These are phyloP conservation scores for Aurantiochytrium sp. DNA, from an alignment of 108 stramenopile species.

Conservation along the genomic window DNA sequence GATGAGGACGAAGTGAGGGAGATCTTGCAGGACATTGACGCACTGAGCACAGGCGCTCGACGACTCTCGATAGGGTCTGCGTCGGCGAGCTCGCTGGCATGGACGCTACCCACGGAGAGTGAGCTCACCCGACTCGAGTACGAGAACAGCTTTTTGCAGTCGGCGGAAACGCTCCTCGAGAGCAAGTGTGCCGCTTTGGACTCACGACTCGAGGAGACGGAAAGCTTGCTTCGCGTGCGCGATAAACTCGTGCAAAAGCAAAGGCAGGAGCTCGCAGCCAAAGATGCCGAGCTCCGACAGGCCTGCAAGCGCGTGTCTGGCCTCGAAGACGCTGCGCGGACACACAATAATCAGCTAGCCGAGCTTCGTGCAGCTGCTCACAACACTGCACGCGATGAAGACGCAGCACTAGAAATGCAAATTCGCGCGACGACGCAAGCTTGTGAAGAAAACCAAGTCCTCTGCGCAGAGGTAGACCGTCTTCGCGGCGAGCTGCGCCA, in stretches of 20 bases:
- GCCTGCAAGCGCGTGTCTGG: background rate
- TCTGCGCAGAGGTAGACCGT: background rate
- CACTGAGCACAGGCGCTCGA: background rate
- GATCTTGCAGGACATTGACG: background rate
- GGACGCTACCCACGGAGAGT: background rate
- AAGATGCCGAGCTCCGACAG: background rate
- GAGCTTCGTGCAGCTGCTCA: background rate
- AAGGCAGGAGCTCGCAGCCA: background rate
- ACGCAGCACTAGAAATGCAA: background rate
- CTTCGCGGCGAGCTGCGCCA: background rate
- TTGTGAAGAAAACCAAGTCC: background rate
- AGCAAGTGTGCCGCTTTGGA: background rate
- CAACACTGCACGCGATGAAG: background rate
- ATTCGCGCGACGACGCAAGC: background rate
- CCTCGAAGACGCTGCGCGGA: background rate
- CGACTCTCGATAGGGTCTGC: background rate
- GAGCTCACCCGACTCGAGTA: background rate
- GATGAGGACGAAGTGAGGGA: background rate
- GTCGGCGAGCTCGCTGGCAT: background rate
- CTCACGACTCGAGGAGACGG: background rate
- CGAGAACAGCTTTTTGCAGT: background rate
- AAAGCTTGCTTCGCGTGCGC: background rate
- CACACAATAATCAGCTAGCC: background rate
- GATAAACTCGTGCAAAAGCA: background rate
- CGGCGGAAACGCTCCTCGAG: background rate